Evolutionary conservation across 495 filamentous ascomycete genomes (phyloP).

Genomic region (Acidiella bohemica): DNA sequence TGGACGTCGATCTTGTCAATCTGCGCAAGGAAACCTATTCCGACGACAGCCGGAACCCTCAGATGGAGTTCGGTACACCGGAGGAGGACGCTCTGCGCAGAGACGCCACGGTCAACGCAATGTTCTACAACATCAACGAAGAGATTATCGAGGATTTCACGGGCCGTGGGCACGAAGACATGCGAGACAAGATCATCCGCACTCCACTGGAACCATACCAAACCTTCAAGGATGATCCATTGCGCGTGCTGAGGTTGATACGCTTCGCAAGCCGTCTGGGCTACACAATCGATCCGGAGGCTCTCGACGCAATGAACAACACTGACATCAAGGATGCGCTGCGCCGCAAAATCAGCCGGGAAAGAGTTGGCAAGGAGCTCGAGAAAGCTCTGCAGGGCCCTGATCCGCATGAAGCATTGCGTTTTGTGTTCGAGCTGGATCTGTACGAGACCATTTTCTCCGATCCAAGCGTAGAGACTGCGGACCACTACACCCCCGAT

Average conservation of each 20-base stretch:
- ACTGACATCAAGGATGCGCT: slow-evolving; percentile 58
- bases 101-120: slow-evolving; percentile 87
- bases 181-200: slow-evolving; percentile 56
- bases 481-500: slow-evolving; percentile 19
- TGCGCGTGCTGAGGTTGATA: slow-evolving; percentile 78
- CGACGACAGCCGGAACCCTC: slow-evolving; percentile 72
- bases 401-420: slow-evolving; percentile 52
- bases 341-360: slow-evolving; percentile 80
- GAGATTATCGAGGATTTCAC: slow-evolving; percentile 72
- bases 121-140: slow-evolving; percentile 87
- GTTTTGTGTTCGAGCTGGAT: slow-evolving; percentile 57
- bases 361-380: slow-evolving; percentile 69
- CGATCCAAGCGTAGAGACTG: slow-evolving; percentile 35
- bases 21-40: slow-evolving; percentile 82
- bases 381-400: slow-evolving; percentile 79
- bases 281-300: slow-evolving; percentile 58
- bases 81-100: slow-evolving; percentile 79
- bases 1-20: slow-evolving; percentile 92
- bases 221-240: slow-evolving; percentile 89
- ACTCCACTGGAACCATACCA: slow-evolving; percentile 81
- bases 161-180: slow-evolving; percentile 55
- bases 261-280: slow-evolving; percentile 76
- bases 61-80: slow-evolving; percentile 87
- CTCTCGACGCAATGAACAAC: slow-evolving; percentile 62
- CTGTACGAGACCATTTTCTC: slow-evolving; percentile 76